phyloP scores from a whole-genome alignment of 441 rosid species.

The Adansonia rubrostipa region DNA sequence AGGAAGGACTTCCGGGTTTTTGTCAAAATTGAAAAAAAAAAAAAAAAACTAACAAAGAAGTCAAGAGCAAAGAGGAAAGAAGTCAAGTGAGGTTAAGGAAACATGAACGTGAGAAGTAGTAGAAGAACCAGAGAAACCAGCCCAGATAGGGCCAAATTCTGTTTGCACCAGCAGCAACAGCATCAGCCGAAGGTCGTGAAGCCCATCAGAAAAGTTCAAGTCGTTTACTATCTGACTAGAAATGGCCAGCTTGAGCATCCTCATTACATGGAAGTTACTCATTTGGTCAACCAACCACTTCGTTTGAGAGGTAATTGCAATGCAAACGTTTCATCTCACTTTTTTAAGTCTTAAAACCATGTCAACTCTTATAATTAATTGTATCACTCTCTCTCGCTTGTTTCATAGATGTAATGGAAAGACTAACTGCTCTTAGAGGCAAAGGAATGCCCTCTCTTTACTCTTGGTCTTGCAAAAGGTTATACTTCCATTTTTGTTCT shows the following conservation, averaged over 20 bases:
- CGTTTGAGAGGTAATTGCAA: conserved; percentile 65
- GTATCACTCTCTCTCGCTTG: neutral
- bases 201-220: conserved; percentile 60
- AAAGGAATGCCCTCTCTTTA: conserved; percentile 81
- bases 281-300: conserved; percentile 68
- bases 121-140: conserved; percentile 43
- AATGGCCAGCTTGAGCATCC: conserved; percentile 95
- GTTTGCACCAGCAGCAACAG: conserved; percentile 29
- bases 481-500: neutral
- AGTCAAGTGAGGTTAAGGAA: neutral
- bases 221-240: conserved; percentile 83
- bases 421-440: conserved; percentile 75
- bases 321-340: too few species aligned
- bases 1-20: neutral
- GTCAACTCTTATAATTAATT: neutral
- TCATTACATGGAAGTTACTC: conserved; percentile 79
- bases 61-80: neutral
- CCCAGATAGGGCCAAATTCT: conserved; percentile 46
- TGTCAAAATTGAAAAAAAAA: conserved; percentile 14
- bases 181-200: conserved; percentile 34
- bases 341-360: too few species aligned
- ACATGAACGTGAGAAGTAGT: conserved; percentile 42
- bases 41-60: neutral
- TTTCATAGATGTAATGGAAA: conserved; percentile 61
- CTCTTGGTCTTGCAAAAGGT: conserved; percentile 97